Base-by-base conservation (phyloP, 768 basidiomycete species). In the Sporobolomyces pararoseus region DNA sequence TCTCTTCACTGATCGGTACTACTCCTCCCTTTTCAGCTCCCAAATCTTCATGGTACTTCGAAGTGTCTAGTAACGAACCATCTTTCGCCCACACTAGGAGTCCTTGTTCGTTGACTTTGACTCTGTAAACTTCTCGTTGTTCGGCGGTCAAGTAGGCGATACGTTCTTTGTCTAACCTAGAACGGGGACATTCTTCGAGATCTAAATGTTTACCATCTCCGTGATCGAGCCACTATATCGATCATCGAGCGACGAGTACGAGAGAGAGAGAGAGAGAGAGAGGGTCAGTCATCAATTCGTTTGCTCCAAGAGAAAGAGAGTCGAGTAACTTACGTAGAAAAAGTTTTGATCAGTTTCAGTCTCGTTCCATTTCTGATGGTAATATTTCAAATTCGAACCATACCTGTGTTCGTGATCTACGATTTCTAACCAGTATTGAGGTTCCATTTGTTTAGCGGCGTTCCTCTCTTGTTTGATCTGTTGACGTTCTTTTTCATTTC, bases 41-140 rank as follows among this genome's bases (percentile, higher is more conserved):
- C 14, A 63, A 52, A 39, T 73, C 72, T 39, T 59, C 70, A 34
- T 75, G 73, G 63, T 50, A 76, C 70, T 70, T 79, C 70, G 64
- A 75, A 37, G 77, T 80, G 34, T 79, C 77, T 9, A 77, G 77
- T 63, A 65, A 75, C 31, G 71, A 0, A 29, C 71, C 69, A 44
- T 72, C 68, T n/a, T 64, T 59, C 17, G 60, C 65, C 75, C 76
- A 77, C 10, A 68, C 63, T 52, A 76, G 51, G 16, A 68, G 44
- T 53, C 72, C 80, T 19, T 77, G 59, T 0, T 68, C 50, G 50
- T 78, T 76, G 34, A 81, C 74, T n/a, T 66, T 61, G 44, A 80
- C 77, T 14, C 79, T 72, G 70, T 81, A 81, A 52, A 79, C 77
- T 58, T 79, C 71, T 2, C 80, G 67, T 63, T 80, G 77, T 61